A percentile compares a stretch with the other conserved stretches of the same genome.
phyloP scores from a whole-genome alignment of 495 filamentous ascomycete species.

The Lindgomyces ingoldianus region DNA sequence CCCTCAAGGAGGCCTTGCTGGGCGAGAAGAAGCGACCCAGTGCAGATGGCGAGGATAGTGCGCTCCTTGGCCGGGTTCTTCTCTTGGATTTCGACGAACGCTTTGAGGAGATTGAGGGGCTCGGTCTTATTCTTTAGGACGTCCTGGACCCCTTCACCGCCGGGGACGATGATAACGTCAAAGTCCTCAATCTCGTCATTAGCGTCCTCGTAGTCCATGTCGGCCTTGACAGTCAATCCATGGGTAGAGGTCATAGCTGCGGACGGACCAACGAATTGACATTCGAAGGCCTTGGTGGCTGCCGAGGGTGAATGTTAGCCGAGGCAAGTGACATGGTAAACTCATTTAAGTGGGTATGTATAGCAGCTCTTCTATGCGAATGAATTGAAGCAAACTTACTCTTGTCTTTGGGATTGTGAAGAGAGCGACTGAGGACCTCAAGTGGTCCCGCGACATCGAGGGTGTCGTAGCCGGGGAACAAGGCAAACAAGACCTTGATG shows the following conservation, averaged over 20 bases:
- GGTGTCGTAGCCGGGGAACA: conserved; percentile 54
- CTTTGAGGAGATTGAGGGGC: conserved; percentile 63
- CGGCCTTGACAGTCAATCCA: conserved; percentile 50
- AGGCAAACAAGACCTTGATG: conserved; percentile 56
- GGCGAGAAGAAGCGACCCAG: conserved; percentile 71
- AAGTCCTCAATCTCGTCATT: conserved; percentile 64
- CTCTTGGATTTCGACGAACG: conserved; percentile 67
- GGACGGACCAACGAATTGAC: conserved; percentile 44
- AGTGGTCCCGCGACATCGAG: conserved; percentile 70
- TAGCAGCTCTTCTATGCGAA: background rate
- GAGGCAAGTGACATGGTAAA: background rate
- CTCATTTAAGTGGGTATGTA: conserved; percentile 5
- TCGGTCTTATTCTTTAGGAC: conserved; percentile 61
- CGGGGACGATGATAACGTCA: conserved; percentile 70
- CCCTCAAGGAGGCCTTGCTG: conserved; percentile 70
- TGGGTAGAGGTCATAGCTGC: conserved; percentile 46
- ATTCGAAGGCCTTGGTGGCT: conserved; percentile 52
- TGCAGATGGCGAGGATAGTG: conserved; percentile 74
- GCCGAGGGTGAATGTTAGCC: background rate
- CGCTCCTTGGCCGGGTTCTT: conserved; percentile 69
- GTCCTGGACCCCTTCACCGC: conserved; percentile 54
- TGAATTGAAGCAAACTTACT: conserved; percentile 43
- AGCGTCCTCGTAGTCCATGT: conserved; percentile 61
- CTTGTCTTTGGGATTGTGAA: conserved; percentile 62
- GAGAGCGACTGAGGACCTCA: conserved; percentile 61